phyloP scores from a whole-genome alignment of 345 rosid genomes.

The Melastoma malabathricum region DNA sequence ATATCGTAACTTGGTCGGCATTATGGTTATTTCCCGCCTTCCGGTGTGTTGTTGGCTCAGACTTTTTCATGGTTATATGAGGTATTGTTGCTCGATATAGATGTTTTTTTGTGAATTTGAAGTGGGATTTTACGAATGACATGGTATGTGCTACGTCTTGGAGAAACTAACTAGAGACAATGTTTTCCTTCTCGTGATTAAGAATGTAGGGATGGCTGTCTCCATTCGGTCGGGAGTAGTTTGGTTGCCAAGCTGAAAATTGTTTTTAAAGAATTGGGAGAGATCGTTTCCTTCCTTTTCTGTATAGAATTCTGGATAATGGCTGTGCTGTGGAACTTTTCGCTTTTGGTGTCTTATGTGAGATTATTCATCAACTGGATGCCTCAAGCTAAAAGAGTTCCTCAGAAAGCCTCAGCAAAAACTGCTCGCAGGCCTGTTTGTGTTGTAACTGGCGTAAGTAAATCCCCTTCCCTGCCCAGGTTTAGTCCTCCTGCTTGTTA shows the following conservation, averaged over 20 bases:
- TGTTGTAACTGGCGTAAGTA: conserved; percentile 63
- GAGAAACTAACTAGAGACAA: too few relatives aligned
- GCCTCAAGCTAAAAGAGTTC: conserved; percentile 15
- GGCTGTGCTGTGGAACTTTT: conserved; percentile 50
- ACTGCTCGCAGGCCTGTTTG: conserved; percentile 36
- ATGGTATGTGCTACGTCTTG: too few relatives aligned
- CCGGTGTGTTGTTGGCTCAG: too few relatives aligned
- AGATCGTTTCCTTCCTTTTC: conserved; percentile 29
- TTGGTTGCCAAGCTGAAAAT: conserved; percentile 5
- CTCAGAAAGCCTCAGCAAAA: conserved; percentile 16
- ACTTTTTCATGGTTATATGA: too few relatives aligned
- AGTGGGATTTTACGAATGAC: too few relatives aligned
- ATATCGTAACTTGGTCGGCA: too few relatives aligned
- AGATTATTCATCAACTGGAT: conserved; percentile 27
- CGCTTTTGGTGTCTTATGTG: conserved; percentile 39
- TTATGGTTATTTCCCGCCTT: too few relatives aligned
- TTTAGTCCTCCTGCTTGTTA: not conserved
- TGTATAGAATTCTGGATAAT: conserved; percentile 59
- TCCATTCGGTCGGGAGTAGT: not conserved
- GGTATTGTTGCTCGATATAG: too few relatives aligned
- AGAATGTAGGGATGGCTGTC: not conserved
- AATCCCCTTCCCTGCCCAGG: not conserved
- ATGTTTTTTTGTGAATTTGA: too few relatives aligned
- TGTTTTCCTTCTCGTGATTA: too few relatives aligned
- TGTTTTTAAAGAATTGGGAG: conserved; percentile 19